Conservation (phyloP, 164 flowering plant species). For the Akebia trifoliata region DNA sequence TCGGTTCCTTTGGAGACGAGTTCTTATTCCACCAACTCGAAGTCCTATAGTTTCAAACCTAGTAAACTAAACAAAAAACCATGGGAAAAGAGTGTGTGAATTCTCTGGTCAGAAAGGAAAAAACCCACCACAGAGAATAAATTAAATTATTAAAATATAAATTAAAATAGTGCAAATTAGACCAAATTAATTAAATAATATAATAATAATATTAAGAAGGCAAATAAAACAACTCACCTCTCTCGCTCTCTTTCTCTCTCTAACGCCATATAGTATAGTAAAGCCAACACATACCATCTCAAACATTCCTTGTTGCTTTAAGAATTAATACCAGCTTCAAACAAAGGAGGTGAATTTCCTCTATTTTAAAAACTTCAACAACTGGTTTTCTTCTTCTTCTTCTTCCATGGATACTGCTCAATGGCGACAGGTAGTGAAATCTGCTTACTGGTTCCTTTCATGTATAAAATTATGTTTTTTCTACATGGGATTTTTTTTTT, state of each 20-base stretch:
- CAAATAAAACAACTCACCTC: constrained; percentile 8
- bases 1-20: too few relatives aligned
- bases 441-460: background rate
- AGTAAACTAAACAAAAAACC: background rate
- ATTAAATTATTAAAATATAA: background rate
- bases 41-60: background rate
- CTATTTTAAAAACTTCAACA: constrained; percentile 8
- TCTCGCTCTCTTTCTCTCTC: constrained; percentile 11
- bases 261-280: constrained; percentile 8
- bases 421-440: constrained; percentile 68
- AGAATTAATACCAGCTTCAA: constrained; percentile 12
- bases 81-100: background rate
- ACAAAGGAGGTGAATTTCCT: background rate
- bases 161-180: constrained; percentile 1
- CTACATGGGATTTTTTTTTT: background rate
- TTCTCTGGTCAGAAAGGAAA: constrained; percentile 26
- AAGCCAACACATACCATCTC: constrained; percentile 14
- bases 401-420: constrained; percentile 69
- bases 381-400: constrained; percentile 14
- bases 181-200: constrained; percentile 6
- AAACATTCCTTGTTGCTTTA: constrained; percentile 21
- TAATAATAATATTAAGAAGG: background rate
- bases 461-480: background rate
- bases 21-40: too few relatives aligned
- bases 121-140: constrained; percentile 16